Conservation (phyloP, 1,284 basidiomycete genomes). For the Apiotrichum akiyoshidainum region DNA sequence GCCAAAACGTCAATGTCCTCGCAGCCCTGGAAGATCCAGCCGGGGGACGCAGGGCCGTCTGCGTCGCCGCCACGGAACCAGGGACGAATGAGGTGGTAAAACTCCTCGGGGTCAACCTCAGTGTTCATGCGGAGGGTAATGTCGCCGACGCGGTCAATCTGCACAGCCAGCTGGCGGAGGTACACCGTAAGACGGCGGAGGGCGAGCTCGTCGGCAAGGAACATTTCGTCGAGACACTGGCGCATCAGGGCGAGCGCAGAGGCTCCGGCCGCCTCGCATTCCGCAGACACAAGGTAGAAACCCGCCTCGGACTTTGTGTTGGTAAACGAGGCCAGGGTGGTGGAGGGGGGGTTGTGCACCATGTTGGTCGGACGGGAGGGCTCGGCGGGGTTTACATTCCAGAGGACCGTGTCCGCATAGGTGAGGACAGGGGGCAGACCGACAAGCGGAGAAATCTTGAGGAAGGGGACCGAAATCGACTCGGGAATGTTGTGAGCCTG, state of each 20-base stretch:
- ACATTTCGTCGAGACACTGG: slow-evolving; percentile 82
- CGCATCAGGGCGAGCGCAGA: slow-evolving; percentile 83
- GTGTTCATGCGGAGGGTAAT: slow-evolving; percentile 66
- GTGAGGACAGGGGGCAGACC: slow-evolving; percentile 86
- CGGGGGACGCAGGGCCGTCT: slow-evolving; percentile 57
- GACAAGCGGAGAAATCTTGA: slow-evolving; percentile 70
- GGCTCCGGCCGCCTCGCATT: slow-evolving; percentile 89
- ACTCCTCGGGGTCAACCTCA: slow-evolving; percentile 72
- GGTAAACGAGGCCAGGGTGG: slow-evolving; percentile 69
- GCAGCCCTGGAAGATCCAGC: slow-evolving; percentile 80
- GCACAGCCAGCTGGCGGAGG: slow-evolving; percentile 62
- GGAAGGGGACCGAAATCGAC: slow-evolving; percentile 71
- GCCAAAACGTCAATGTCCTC: slow-evolving; percentile 55
- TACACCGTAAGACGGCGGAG: slow-evolving; percentile 69
- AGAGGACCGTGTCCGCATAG: slow-evolving; percentile 89
- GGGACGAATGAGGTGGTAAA: slow-evolving; percentile 81
- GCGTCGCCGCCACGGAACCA: slow-evolving; percentile 89
- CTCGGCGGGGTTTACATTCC: slow-evolving; percentile 68
- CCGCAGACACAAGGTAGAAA: slow-evolving; percentile 82
- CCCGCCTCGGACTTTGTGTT: slow-evolving; percentile 78
- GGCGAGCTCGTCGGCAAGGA: slow-evolving; percentile 78
- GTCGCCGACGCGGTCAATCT: slow-evolving; percentile 65
- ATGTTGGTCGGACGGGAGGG: slow-evolving; percentile 56
- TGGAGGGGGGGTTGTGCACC: slow-evolving; percentile 54
- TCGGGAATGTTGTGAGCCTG: slow-evolving; percentile 59